phyloP scores from a whole-genome alignment of 768 basidiomycete species.

The Rhizopogon vulgaris region DNA sequence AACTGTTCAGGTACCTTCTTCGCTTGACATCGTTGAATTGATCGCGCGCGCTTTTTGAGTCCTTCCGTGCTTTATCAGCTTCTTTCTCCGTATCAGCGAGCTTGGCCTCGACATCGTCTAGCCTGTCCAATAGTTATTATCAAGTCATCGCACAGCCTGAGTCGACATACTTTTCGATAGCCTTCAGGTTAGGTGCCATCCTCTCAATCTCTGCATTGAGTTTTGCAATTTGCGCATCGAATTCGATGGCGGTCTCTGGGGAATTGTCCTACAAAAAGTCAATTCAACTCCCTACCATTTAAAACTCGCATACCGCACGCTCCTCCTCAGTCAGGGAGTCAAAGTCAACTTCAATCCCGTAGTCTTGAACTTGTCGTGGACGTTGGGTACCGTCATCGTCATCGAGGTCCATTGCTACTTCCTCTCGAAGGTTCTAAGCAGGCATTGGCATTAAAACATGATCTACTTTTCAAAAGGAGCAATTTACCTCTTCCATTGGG shows the following conservation, averaged over 20 bases:
- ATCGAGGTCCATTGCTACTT: slow-evolving; percentile 89
- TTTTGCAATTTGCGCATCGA: slow-evolving; percentile 69
- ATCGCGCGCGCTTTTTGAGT: slow-evolving; percentile 86
- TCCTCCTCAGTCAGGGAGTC: slow-evolving; percentile 68
- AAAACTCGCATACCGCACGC: slow-evolving; percentile 41
- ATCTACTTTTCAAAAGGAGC: neutral
- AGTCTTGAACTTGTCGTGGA: slow-evolving; percentile 68
- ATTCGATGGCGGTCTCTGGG: slow-evolving; percentile 56
- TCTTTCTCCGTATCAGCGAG: slow-evolving; percentile 87
- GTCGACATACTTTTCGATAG: slow-evolving; percentile 69
- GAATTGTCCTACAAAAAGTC: slow-evolving; percentile 44
- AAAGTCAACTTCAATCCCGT: slow-evolving; percentile 89
- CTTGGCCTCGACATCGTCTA: slow-evolving; percentile 81
- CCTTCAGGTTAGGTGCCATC: slow-evolving; percentile 97
- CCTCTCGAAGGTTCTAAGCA: slow-evolving; percentile 68
- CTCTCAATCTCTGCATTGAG: slow-evolving; percentile 78
- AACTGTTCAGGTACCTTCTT: slow-evolving; percentile 47
- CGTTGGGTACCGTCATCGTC: slow-evolving; percentile 76
- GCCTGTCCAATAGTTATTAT: slow-evolving; percentile 30
- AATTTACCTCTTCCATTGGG: slow-evolving; percentile 86
- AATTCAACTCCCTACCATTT: neutral
- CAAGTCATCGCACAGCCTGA: neutral
- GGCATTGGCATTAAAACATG: slow-evolving; percentile 3
- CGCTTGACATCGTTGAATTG: slow-evolving; percentile 85
- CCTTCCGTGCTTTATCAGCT: slow-evolving; percentile 86